Conservation (phyloP, 192 early-diverging fungal genomes). For the Piromyces finnis region DNA sequence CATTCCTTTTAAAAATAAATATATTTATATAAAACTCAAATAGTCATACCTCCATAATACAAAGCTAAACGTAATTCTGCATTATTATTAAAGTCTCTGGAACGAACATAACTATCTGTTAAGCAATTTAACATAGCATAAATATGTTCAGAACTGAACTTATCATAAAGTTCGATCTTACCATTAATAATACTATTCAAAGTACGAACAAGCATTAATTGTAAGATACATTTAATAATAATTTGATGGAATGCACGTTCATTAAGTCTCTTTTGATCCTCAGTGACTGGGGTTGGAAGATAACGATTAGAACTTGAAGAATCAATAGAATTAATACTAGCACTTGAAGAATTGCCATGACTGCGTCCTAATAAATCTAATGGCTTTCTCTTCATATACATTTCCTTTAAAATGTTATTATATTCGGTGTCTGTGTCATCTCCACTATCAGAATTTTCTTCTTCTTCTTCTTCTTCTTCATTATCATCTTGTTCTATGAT, state of each 20-base stretch:
- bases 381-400: background rate
- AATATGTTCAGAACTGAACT: constrained; percentile 35
- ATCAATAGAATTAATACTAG: background rate
- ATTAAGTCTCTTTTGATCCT: constrained; percentile 22
- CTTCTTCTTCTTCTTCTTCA: background rate
- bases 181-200: constrained; percentile 51
- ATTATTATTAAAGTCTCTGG: constrained; percentile 61
- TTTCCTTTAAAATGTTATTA: background rate
- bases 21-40: too few relatives aligned
- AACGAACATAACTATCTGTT: constrained; percentile 59
- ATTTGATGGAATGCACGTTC: constrained; percentile 54
- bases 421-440: background rate
- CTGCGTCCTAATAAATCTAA: background rate
- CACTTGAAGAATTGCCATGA: background rate
- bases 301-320: background rate
- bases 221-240: constrained; percentile 76
- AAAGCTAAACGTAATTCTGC: constrained; percentile 60
- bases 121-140: constrained; percentile 65
- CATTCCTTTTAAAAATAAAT: too few relatives aligned
- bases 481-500: background rate
- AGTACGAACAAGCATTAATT: constrained; percentile 76
- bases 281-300: background rate
- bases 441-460: background rate
- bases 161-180: constrained; percentile 32
- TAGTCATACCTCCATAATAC: constrained; percentile 17